Evolutionary conservation across 106 monocot genomes (phyloP), one percentile per base, ranked within the genome.

Genomic region (Dactylorhiza incarnata): DNA sequence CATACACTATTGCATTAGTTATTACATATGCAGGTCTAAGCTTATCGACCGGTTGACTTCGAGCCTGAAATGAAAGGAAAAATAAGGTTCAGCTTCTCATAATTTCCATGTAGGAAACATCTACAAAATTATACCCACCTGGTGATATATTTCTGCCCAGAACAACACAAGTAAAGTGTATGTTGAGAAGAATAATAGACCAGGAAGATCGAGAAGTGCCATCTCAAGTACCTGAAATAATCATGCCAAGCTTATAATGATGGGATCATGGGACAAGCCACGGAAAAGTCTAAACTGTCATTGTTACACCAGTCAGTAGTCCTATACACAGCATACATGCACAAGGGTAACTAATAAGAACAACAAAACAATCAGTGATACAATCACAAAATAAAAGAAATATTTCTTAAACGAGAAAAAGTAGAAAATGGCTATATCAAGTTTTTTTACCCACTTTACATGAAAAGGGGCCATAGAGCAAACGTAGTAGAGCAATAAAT

Each of bases 101-200:
- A 19, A 14, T 24, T 51, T 6, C 17, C 56, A 58, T 55, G 16
- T 29, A 73, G 48, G 49, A 51, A 66, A 71, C 9, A 73, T 74
- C 6, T 17, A 7, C 17, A 81, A 26, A 79, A 73, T 13, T 71
- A 59, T 3, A 48, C 20, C 43, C 76, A 95, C 95, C 91, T 92
- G 92, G 81, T 95, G 87, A 81, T 91, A 93, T 75, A 96, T 91
- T 82, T 96, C 93, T 78, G 95, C 95, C 95, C 92, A 96, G 59
- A 96, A 96, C 17, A 93, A 78, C 68, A 91, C 95, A 19, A 96
- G 83, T 46, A 95, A 71, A 55, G 90, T 89, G 74, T 95, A 95
- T 45, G 95, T 92, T 71, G 95, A 86, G 83, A 95, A 92, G 80
- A 95, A 95, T 11, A 91, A 75, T 58, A 95, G 82, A 23, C 90